Evolutionary conservation across 805 yeast genomes (phyloP).

Genomic region (Candida takata): DNA sequence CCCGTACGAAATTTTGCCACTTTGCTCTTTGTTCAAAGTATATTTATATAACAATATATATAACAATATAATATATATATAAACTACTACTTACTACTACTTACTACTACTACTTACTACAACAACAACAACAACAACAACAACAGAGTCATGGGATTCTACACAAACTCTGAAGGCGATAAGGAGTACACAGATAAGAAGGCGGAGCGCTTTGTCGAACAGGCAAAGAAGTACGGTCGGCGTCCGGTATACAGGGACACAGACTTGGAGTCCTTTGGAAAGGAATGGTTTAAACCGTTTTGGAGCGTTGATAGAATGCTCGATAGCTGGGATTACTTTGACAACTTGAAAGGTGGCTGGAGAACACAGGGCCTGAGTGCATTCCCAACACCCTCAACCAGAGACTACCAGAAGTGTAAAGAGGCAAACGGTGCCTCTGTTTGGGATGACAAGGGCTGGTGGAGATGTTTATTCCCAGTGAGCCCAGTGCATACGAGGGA

Average conservation of each 20-base stretch:
- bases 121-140: too few species aligned
- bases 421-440: slow-evolving; percentile 60
- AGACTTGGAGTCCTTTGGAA: slow-evolving; percentile 7
- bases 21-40: too few species aligned
- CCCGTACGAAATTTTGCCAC: too few species aligned
- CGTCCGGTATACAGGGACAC: slow-evolving; percentile 2
- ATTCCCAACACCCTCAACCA: slow-evolving; percentile 50
- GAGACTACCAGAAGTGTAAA: slow-evolving; percentile 56
- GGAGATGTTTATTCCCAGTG: slow-evolving; percentile 84
- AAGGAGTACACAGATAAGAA: slow-evolving; percentile 9
- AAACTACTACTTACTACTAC: too few species aligned
- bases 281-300: slow-evolving; percentile 5
- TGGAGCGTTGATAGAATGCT: slow-evolving; percentile 1
- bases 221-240: not conserved
- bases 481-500: slow-evolving; percentile 26
- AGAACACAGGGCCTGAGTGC: slow-evolving; percentile 37
- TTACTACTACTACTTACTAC: too few species aligned
- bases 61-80: too few species aligned
- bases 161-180: slow-evolving; percentile 10
- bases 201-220: slow-evolving; percentile 3
- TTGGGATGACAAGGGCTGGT: slow-evolving; percentile 81
- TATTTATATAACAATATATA: too few species aligned
- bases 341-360: slow-evolving; percentile 6
- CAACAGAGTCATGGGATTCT: slow-evolving; percentile 16
- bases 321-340: slow-evolving; percentile 11